Conservation (phyloP, 2,329 filamentous ascomycete genomes). For the Balansia obtecta region DNA sequence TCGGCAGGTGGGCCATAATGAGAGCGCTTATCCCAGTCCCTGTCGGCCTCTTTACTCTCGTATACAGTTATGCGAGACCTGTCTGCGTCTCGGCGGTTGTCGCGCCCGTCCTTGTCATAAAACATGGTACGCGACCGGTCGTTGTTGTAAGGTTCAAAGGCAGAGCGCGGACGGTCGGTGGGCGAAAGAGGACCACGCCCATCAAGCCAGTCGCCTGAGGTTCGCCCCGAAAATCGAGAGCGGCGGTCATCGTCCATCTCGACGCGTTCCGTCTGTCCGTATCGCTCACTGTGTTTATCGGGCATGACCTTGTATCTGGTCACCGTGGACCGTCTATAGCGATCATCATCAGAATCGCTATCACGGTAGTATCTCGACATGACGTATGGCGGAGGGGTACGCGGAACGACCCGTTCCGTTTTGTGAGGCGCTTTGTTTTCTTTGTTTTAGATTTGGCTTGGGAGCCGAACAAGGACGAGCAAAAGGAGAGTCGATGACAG, state of each 20-base stretch:
- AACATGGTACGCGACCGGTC: slow-evolving; percentile 27
- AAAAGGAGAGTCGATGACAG: not conserved
- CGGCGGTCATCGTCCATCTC: slow-evolving; percentile 34
- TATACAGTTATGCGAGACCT: slow-evolving; percentile 22
- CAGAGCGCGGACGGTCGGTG: slow-evolving; percentile 39
- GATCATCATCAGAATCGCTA: slow-evolving; percentile 30
- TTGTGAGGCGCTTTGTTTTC: slow-evolving; percentile 4
- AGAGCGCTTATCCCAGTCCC: slow-evolving; percentile 32
- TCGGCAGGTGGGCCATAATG: slow-evolving; percentile 31
- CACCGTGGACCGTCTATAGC: slow-evolving; percentile 34
- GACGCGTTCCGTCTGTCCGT: slow-evolving; percentile 25
- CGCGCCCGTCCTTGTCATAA: slow-evolving; percentile 33
- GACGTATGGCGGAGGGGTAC: slow-evolving; percentile 13
- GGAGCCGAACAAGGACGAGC: not conserved
- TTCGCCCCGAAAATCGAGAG: slow-evolving; percentile 30
- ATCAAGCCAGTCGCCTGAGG: slow-evolving; percentile 28
- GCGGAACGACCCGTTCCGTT: slow-evolving; percentile 7
- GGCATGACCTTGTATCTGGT: slow-evolving; percentile 39
- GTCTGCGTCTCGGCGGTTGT: slow-evolving; percentile 16
- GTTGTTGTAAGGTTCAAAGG: slow-evolving; percentile 28
- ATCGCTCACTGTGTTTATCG: slow-evolving; percentile 26
- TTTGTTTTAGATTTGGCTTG: slow-evolving; percentile 3
- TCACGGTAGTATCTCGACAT: slow-evolving; percentile 22
- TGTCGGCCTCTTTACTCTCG: slow-evolving; percentile 20
- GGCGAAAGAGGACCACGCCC: slow-evolving; percentile 26